Conservation (phyloP, 2,329 filamentous ascomycete genomes). For the Exophiala viscosa region DNA sequence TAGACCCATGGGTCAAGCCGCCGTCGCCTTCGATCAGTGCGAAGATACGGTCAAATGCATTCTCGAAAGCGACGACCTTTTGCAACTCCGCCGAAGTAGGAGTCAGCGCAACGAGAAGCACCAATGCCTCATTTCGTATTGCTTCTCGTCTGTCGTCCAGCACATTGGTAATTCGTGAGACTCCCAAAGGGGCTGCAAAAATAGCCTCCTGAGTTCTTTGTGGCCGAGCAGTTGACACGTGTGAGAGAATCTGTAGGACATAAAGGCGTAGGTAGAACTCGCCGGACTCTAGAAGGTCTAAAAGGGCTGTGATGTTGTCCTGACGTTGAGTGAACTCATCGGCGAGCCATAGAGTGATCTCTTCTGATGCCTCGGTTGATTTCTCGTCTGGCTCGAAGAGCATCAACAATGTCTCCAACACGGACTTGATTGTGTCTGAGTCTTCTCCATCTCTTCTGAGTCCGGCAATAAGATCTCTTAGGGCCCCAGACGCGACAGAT, state of each 20-base stretch:
- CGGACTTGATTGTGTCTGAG: constrained; percentile 91
- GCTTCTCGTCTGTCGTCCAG: constrained; percentile 84
- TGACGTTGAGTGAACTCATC: constrained; percentile 98
- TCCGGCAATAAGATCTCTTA: constrained; percentile 80
- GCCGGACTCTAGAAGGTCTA: constrained; percentile 79
- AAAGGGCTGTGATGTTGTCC: constrained; percentile 88
- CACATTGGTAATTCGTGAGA: constrained; percentile 76
- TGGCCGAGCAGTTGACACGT: constrained; percentile 78
- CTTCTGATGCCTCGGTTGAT: constrained; percentile 68
- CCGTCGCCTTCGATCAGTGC: constrained; percentile 78
- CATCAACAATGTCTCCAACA: constrained; percentile 91
- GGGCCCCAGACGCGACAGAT: constrained; percentile 87
- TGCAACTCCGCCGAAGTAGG: constrained; percentile 83
- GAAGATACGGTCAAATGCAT: constrained; percentile 85
- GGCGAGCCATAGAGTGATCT: constrained; percentile 91
- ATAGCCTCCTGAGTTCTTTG: constrained; percentile 94
- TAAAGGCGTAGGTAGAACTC: constrained; percentile 93
- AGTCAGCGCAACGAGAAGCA: constrained; percentile 84
- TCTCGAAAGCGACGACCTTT: constrained; percentile 92
- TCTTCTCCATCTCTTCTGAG: constrained; percentile 86
- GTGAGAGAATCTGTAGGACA: constrained; percentile 80
- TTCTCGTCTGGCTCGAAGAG: constrained; percentile 70
- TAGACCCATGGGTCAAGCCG: constrained; percentile 73
- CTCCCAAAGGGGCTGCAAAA: constrained; percentile 80
- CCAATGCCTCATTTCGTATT: constrained; percentile 77